Conservation (phyloP, 495 filamentous ascomycete genomes). For the Neurospora terricola region DNA sequence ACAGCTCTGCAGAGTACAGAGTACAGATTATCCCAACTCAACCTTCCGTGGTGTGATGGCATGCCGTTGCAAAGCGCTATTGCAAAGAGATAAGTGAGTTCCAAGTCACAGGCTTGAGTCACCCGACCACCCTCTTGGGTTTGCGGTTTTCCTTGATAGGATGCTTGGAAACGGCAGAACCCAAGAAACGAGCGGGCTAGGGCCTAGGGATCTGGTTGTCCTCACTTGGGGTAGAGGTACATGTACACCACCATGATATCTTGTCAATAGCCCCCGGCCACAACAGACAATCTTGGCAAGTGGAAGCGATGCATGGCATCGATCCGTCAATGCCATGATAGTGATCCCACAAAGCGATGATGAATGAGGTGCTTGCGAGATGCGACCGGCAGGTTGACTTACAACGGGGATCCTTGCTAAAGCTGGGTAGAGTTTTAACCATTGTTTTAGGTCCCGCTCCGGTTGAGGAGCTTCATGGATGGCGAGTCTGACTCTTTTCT, state of each 20-base stretch:
- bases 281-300: not conserved
- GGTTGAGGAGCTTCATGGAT: not conserved
- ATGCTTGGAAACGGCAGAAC: not conserved
- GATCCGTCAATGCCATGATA: not conserved
- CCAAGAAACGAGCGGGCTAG: not conserved
- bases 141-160: not conserved
- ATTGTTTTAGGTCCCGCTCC: not conserved
- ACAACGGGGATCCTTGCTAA: not conserved
- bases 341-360: not conserved
- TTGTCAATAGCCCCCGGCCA: not conserved
- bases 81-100: not conserved
- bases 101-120: not conserved
- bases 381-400: not conserved
- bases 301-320: not conserved
- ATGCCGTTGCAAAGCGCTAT: not conserved
- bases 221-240: not conserved
- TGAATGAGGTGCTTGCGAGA: not conserved
- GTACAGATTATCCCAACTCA: not conserved
- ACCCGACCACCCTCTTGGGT: not conserved
- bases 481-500: not conserved
- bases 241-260: not conserved
- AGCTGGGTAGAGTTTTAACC: not conserved
- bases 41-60: not conserved
- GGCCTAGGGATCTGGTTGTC: not conserved
- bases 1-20: not conserved